phyloP scores from a whole-genome alignment of 2,329 filamentous ascomycete genomes.

The Ascochyta fabae region DNA sequence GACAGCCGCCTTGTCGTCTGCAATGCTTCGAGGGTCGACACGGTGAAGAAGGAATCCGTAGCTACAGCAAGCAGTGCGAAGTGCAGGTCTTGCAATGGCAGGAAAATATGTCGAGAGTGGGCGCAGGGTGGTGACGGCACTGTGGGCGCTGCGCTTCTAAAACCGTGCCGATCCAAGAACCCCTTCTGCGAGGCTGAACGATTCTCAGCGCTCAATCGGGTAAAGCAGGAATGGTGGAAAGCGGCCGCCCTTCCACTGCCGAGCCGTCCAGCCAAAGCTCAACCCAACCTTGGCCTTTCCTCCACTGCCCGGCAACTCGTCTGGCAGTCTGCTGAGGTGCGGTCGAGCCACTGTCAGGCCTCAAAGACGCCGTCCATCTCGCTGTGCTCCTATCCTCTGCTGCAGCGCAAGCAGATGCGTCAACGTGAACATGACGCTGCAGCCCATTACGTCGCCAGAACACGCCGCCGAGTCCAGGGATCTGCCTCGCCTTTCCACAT shows the following conservation, averaged over 20 bases:
- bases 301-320: slow-evolving; percentile 3
- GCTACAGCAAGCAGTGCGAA: neutral
- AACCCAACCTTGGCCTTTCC: neutral
- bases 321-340: slow-evolving; percentile 2
- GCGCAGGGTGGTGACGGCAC: slow-evolving; percentile 16
- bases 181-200: slow-evolving; percentile 15
- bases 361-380: neutral
- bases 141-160: slow-evolving; percentile 14
- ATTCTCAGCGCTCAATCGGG: slow-evolving; percentile 14
- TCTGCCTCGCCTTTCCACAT: neutral
- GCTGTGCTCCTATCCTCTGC: slow-evolving; percentile 3
- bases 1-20: slow-evolving; percentile 20
- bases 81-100: neutral
- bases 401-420: neutral
- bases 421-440: neutral
- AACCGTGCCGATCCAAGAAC: slow-evolving; percentile 15
- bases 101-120: slow-evolving; percentile 6
- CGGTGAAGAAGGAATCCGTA: neutral
- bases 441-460: slow-evolving; percentile 4
- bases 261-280: too few species aligned
- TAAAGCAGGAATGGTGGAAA: slow-evolving; percentile 10
- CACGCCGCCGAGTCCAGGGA: neutral
- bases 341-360: slow-evolving; percentile 7
- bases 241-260: neutral
- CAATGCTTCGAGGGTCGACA: slow-evolving; percentile 16